phyloP scores from a whole-genome alignment of 2,329 filamentous ascomycete species.

The Xylaria sp. region DNA sequence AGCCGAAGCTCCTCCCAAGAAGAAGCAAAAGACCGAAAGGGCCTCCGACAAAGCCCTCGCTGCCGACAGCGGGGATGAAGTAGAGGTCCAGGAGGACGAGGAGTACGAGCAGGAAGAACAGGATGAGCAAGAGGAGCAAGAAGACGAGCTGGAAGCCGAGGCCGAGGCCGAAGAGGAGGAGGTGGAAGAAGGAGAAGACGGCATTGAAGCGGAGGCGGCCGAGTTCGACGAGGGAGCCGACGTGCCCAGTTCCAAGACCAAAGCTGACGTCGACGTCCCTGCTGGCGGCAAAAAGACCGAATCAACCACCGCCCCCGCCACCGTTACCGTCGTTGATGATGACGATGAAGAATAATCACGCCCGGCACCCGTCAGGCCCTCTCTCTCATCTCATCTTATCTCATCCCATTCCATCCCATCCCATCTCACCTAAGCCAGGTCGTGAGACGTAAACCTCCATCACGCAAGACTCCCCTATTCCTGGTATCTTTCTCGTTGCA shows the following conservation, averaged over 20 bases:
- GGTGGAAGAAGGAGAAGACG: slow-evolving; percentile 12
- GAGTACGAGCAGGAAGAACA: slow-evolving; percentile 24
- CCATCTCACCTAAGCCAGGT: neutral
- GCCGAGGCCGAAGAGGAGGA: slow-evolving; percentile 28
- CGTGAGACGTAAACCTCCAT: neutral
- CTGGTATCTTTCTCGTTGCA: neutral
- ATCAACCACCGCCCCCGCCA: slow-evolving; percentile 16
- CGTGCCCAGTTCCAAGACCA: slow-evolving; percentile 25
- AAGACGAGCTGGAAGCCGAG: slow-evolving; percentile 29
- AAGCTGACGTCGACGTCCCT: slow-evolving; percentile 27
- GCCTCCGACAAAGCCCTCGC: slow-evolving; percentile 23
- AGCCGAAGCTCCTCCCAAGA: slow-evolving; percentile 30
- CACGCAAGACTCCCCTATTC: neutral
- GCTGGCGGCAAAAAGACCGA: slow-evolving; percentile 16
- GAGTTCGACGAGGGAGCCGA: slow-evolving; percentile 23
- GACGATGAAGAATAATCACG: slow-evolving; percentile 26
- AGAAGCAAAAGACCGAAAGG: slow-evolving; percentile 30
- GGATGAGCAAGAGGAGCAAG: slow-evolving; percentile 21
- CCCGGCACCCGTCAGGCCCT: neutral
- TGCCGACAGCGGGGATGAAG: slow-evolving; percentile 24
- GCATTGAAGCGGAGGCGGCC: slow-evolving; percentile 7
- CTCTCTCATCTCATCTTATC: neutral
- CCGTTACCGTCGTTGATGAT: slow-evolving; percentile 18
- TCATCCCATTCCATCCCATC: too few relatives aligned
- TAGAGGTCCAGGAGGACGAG: neutral